Evolutionary conservation across 2,329 filamentous ascomycete species (phyloP), one percentile per base, ranked within the genome.

Genomic region (Aspergillus sp.): DNA sequence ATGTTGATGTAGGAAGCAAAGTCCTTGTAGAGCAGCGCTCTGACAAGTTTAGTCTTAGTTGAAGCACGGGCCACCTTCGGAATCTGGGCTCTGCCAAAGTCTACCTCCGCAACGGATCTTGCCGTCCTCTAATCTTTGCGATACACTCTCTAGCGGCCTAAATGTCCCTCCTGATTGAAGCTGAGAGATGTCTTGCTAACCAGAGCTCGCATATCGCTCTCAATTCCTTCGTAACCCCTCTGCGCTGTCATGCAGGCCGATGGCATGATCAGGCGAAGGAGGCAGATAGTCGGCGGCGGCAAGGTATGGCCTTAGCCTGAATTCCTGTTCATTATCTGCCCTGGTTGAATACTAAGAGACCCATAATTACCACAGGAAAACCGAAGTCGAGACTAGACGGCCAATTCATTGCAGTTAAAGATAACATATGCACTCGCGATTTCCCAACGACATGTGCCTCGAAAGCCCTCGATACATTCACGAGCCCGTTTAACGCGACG

Each of bases 371-470:
- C 24, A 51, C 43, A 78, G 75, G 72, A 36, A 66, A 59, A 2
- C 41, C 67, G 8, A 74, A 67, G 41, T 79, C 76, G 3, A 34
- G 61, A 6, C 51, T 80, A 5, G 76, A 80, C 45, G 79, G 79
- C 18, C 71, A 68, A 15, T 57, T 79, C n/a, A 74, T 90, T 51
- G 86, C 87, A 4, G 79, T 92, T 53, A 93, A 93, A 70, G 89
- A 93, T 76, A 93, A 92, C 69, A 91, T 93, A 62, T 84, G 86
- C 53, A 89, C 88, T 0, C 71, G 70, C 18, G 76, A 81, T 34
- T 74, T 85, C n/a, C 82, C 84, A 1, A 96, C 93, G 22, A 96
- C 93, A 76, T 96, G 92, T 74, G 90, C 86, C 62, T 97, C 93
- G 2, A 78, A 78, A 18, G 89, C 91, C 54, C 83, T 98, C 41